A percentile compares a stretch with the other conserved stretches of the same genome.
Conservation (phyloP, 257 asterid genomes). For the Plectranthus barbatus region DNA sequence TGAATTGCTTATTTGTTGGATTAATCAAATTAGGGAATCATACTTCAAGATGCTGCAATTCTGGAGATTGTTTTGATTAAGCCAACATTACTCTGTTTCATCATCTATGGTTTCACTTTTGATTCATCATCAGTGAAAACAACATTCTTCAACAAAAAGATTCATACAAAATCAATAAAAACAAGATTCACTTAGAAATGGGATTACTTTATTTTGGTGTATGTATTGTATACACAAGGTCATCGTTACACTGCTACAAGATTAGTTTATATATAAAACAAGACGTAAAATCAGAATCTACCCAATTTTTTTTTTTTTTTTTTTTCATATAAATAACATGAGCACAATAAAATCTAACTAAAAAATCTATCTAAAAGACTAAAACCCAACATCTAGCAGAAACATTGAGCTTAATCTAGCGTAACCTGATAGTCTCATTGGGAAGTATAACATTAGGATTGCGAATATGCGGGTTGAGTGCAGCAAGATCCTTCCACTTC, state of each 20-base stretch:
- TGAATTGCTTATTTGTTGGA: neutral
- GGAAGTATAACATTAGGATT: slow-evolving; percentile 49
- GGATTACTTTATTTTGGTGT: too few relatives aligned
- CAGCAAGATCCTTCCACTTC: slow-evolving; percentile 45
- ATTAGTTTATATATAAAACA: neutral
- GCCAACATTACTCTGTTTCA: too few relatives aligned
- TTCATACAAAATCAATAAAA: too few relatives aligned
- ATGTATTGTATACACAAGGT: too few relatives aligned
- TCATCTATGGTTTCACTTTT: too few relatives aligned
- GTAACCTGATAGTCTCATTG: slow-evolving; percentile 39
- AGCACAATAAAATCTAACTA: neutral
- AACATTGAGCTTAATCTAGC: neutral
- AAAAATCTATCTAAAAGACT: neutral
- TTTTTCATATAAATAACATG: neutral
- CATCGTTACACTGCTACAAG: neutral
- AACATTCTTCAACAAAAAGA: too few relatives aligned
- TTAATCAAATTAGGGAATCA: neutral
- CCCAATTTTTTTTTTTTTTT: neutral
- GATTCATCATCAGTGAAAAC: too few relatives aligned
- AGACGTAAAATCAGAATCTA: neutral
- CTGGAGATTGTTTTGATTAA: too few relatives aligned
- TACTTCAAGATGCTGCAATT: too few relatives aligned
- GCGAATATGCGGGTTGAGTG: slow-evolving; percentile 51
- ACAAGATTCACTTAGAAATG: too few relatives aligned
- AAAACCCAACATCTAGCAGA: neutral